These are phyloP conservation scores for Botrytis porri DNA, from an alignment of 2,329 filamentous ascomycete species.

Conservation along the genomic window DNA sequence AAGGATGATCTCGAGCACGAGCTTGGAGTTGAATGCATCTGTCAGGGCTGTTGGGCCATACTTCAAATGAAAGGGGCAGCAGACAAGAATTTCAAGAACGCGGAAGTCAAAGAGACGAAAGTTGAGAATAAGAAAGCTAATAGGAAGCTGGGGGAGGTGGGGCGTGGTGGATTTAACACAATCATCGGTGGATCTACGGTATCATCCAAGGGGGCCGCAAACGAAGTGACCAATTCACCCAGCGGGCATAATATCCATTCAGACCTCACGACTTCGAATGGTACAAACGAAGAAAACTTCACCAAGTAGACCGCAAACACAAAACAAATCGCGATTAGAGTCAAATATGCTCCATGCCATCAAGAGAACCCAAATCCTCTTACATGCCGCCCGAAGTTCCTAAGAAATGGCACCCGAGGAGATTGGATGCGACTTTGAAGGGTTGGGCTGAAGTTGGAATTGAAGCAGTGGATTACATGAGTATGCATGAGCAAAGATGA, in stretches of 20 bases:
- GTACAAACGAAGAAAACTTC: not conserved
- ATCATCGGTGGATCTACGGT: not conserved
- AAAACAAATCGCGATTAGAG: not conserved
- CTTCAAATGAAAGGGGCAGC: not conserved
- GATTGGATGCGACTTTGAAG: not conserved
- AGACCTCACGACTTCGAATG: not conserved
- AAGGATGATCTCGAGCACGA: not conserved
- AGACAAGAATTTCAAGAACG: not conserved
- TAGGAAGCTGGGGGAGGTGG: not conserved
- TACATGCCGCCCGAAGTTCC: not conserved
- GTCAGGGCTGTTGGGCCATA: not conserved
- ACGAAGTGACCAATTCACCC: not conserved
- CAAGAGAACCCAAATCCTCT: not conserved
- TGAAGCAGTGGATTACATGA: not conserved
- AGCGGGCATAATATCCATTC: not conserved
- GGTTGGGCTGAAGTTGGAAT: not conserved
- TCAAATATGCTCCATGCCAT: not conserved
- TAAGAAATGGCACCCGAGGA: not conserved
- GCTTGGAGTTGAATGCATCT: not conserved
- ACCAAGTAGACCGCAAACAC: not conserved
- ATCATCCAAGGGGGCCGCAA: rapidly evolving
- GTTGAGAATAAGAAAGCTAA: not conserved
- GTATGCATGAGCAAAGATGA: not conserved
- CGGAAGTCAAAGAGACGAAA: not conserved
- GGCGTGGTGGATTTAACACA: not conserved